A percentile compares a stretch with the other conserved stretches of the same genome.
These are phyloP conservation scores for Aspergillus novofumigatus DNA, from an alignment of 2,329 filamentous ascomycete species.

Conservation along the genomic window DNA sequence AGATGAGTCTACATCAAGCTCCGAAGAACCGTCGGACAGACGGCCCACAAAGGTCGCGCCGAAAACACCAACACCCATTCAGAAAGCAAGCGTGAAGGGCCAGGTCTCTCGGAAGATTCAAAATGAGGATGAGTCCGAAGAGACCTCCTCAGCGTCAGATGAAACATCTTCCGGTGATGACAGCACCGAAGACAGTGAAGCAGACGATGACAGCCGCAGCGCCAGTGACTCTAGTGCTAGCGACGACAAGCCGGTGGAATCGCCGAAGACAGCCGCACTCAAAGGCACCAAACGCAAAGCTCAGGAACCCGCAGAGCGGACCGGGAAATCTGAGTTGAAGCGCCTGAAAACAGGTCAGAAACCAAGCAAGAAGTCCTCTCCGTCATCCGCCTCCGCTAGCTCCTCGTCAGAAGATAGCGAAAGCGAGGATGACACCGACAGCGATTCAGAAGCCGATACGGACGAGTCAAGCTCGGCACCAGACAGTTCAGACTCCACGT, in stretches of 20 bases:
- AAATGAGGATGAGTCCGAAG: not conserved
- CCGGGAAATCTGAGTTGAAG: not conserved
- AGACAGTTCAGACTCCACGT: not conserved
- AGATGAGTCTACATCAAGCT: not conserved
- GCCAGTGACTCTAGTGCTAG: slow-evolving; percentile 8
- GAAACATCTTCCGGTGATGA: not conserved
- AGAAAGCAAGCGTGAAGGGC: not conserved
- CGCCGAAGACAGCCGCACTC: not conserved
- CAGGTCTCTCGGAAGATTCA: not conserved
- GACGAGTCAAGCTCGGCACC: not conserved
- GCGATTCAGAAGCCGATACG: not conserved
- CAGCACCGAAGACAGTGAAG: slow-evolving; percentile 3
- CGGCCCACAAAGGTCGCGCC: not conserved
- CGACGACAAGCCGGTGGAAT: not conserved
- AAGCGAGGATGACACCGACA: slow-evolving; percentile 8
- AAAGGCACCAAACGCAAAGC: not conserved
- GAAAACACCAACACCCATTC: not conserved
- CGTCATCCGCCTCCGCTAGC: not conserved
- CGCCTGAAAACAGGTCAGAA: not conserved
- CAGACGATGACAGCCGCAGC: slow-evolving; percentile 13
- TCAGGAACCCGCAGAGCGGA: not conserved
- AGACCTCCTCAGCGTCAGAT: not conserved
- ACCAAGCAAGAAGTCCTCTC: not conserved
- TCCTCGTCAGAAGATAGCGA: slow-evolving; percentile 4
- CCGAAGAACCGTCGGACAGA: not conserved